Evolutionary conservation across 1,284 basidiomycete genomes (phyloP), one percentile per base, ranked within the genome.

Genomic region (Rugosomyces carneus): DNA sequence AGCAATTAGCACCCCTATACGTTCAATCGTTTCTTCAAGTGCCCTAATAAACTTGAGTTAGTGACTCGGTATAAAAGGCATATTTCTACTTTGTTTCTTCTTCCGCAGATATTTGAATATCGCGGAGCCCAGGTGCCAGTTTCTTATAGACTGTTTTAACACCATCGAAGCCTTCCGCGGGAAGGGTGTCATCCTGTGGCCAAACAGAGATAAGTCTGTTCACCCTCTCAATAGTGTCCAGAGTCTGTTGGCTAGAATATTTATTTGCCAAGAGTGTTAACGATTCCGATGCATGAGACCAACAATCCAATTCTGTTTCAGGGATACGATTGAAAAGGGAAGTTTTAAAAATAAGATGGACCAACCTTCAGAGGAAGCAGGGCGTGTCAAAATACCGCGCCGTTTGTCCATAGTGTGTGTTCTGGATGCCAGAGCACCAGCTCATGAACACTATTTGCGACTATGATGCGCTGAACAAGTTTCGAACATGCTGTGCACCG

Each of bases 21-120:
- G 75, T 57, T 90, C 87, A 27, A 89, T 71, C 11, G 80, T 79
- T 40, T 81, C 74, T 34, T 85, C 78, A 37, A 89, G 78, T 2
- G 78, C 76, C 52, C 88, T 90, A 42, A 44, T 41, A 29, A 42
- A 50, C 37, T 42, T 18, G 40, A 34, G 35, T 42, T 42, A 41
- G 36, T 37, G 26, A 47, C 16, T 39, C 34, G 41, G 10, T 13
- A 20, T 21, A 44, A 23, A 11, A 45, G 20, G 3, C 42, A 36
- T 29, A 11, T 15, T 62, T 77, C 51, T 69, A 88, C 86, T 76
- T 75, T 29, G 69, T 65, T 61, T 90, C 87, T 48, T 73, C 68
- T 20, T 84, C 76, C 3, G 83, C 75, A 34, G 72, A 66, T 19
- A 63, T 57, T 55, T 75, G 75, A 36, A 90, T 78, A 37, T 84